Conservation (phyloP, 225 moss, liverwort and hornwort species). For the Takakia lepidozioides region DNA sequence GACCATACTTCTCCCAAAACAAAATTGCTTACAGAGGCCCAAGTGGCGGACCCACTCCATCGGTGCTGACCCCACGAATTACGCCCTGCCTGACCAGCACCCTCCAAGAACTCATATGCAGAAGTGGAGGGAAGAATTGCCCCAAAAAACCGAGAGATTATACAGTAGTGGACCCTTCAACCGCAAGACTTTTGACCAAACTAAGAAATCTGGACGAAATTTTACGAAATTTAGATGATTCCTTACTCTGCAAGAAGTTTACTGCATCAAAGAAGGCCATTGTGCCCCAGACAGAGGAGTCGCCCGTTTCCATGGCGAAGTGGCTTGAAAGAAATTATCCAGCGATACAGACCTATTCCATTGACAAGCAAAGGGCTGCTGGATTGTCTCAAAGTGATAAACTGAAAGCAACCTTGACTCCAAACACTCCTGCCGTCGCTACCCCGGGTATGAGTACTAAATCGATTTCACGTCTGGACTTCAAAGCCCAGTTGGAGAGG, state of each 20-base stretch:
- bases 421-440: background rate
- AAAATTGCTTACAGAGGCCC: constrained; percentile 12
- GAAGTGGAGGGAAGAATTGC: background rate
- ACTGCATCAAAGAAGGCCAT: background rate
- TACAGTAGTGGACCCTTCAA: constrained; percentile 13
- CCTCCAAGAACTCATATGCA: constrained; percentile 15
- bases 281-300: background rate
- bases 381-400: constrained; percentile 4
- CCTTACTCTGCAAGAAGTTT: constrained; percentile 14
- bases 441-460: background rate
- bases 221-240: constrained; percentile 30
- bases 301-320: background rate
- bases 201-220: constrained; percentile 39
- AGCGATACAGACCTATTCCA: background rate
- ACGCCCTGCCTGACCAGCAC: constrained; percentile 3
- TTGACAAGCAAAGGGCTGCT: background rate
- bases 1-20: constrained; percentile 10
- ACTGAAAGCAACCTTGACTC: constrained; percentile 1
- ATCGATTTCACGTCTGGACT: background rate
- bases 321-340: background rate
- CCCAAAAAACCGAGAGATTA: constrained; percentile 1
- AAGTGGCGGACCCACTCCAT: constrained; percentile 13
- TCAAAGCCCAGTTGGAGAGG: background rate
- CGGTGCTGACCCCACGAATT: constrained; percentile 1
- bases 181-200: constrained; percentile 27